phyloP scores from a whole-genome alignment of 202 grass and related monocot genomes.

The Sporobolus alterniflorus region DNA sequence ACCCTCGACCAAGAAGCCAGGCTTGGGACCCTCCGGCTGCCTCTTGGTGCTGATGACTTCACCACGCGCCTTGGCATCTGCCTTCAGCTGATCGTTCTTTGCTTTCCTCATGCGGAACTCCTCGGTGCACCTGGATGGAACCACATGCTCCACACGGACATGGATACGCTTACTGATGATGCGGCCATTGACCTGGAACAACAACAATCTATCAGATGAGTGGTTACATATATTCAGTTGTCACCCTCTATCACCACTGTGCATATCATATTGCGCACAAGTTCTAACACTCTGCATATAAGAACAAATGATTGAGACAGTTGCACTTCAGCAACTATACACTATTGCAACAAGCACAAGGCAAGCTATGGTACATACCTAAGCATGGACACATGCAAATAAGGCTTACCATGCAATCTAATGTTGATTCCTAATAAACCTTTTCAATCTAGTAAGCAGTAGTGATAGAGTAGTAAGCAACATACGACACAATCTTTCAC shows the following conservation, averaged over 20 bases:
- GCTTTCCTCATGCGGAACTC: conserved; percentile 78
- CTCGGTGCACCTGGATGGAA: conserved; percentile 75
- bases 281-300: neutral
- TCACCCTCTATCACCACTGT: neutral
- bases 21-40: conserved; percentile 75
- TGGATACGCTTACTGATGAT: conserved; percentile 91
- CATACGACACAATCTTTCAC: too few relatives aligned
- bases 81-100: conserved; percentile 73
- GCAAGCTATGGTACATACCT: neutral
- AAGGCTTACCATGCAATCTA: too few relatives aligned
- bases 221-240: neutral
- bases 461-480: too few relatives aligned
- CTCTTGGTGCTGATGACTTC: conserved; percentile 92
- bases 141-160: conserved; percentile 83
- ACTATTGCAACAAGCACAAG: neutral
- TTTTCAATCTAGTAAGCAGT: neutral
- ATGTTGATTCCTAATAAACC: neutral
- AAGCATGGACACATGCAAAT: neutral
- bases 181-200: conserved; percentile 60
- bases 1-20: conserved; percentile 84
- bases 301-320: neutral
- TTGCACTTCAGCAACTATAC: neutral
- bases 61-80: conserved; percentile 55
- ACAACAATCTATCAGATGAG: neutral
- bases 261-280: neutral